Evolutionary conservation across 495 filamentous ascomycete genomes (phyloP), one percentile per base, ranked within the genome.

Genomic region (Aspergillus ostianus): DNA sequence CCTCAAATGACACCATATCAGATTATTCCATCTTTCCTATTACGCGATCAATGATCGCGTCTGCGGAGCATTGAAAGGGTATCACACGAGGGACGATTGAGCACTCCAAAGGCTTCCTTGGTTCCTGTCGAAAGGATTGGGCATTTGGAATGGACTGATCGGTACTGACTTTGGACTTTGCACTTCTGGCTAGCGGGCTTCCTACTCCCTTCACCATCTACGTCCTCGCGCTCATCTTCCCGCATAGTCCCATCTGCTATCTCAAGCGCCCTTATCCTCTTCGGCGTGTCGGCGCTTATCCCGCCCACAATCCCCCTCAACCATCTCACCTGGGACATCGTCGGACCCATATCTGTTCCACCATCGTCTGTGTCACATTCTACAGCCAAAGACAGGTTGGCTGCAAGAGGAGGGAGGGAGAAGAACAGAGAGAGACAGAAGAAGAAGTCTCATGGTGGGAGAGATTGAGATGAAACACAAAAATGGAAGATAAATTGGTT

Each of bases 181-280:
- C 21, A 26, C n/a, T 51, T 51, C 48, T 51, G 48, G 48, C 17
- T 51, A 6, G 48, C 48, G 2, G 48, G 48, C 48, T 13, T 51
- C n/a, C 5, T 51, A 6, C 20, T 51, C 3, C 48, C 48, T 13
- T 51, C 4, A 13, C 5, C 5, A 51, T 51, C 48, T 51, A 51
- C 20, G 5, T 51, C 48, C 18, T 13, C n/a, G 48, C 48, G n/a
- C 48, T 6, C 18, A 51, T 8, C 3, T 51, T 9, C 48, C 48
- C 48, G 5, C 48, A 23, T 18, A 20, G n/a, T 5, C 48, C n/a
- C 5, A 13, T 51, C n/a, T 18, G 48, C 18, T 51, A 20, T 51
- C 48, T 51, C n/a, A 6, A 20, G 48, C 18, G 48, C 48, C 4
- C 48, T 18, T 4, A 26, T 51, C 48, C 2, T 51, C 48, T 51